These are phyloP conservation scores for Lizanozyma gosingica DNA, from an alignment of 1,139 yeast genomes.

Conservation along the genomic window DNA sequence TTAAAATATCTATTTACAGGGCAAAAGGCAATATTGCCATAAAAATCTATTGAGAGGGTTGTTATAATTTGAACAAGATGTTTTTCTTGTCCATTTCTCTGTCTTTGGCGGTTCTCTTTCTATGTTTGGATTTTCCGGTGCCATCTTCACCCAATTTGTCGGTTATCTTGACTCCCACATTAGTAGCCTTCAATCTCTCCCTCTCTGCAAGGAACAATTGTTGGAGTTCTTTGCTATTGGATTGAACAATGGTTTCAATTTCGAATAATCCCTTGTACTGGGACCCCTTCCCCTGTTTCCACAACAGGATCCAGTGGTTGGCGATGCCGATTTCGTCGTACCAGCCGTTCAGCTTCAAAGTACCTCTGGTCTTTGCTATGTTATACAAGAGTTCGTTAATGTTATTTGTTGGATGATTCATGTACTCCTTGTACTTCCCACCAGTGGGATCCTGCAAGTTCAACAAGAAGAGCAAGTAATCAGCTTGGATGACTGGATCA, in stretches of 20 bases:
- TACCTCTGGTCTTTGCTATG: constrained; percentile 39
- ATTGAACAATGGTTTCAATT: constrained; percentile 23
- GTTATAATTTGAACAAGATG: constrained; percentile 29
- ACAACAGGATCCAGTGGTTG: constrained; percentile 55
- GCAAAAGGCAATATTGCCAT: too few species aligned
- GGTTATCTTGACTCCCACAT: constrained; percentile 21
- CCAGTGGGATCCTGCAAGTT: constrained; percentile 55
- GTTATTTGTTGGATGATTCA: constrained; percentile 65
- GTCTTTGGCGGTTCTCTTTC: constrained; percentile 40
- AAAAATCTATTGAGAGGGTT: too few species aligned
- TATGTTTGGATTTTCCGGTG: constrained; percentile 22
- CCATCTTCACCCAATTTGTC: constrained; percentile 37
- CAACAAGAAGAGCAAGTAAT: constrained; percentile 65
- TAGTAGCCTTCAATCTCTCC: constrained; percentile 20
- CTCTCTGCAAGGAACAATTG: constrained; percentile 20
- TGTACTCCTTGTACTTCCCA: constrained; percentile 34
- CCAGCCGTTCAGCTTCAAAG: constrained; percentile 12
- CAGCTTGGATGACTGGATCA: constrained; percentile 84
- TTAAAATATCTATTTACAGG: too few species aligned
- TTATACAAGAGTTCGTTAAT: constrained; percentile 49
- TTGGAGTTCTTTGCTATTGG: constrained; percentile 18
- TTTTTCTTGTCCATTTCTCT: constrained; percentile 34
- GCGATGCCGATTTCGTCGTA: constrained; percentile 60
- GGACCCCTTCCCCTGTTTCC: constrained; percentile 49
- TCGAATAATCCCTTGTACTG: constrained; percentile 30